phyloP scores from a whole-genome alignment of 805 yeast species.

The Debaryomyces maramus region DNA sequence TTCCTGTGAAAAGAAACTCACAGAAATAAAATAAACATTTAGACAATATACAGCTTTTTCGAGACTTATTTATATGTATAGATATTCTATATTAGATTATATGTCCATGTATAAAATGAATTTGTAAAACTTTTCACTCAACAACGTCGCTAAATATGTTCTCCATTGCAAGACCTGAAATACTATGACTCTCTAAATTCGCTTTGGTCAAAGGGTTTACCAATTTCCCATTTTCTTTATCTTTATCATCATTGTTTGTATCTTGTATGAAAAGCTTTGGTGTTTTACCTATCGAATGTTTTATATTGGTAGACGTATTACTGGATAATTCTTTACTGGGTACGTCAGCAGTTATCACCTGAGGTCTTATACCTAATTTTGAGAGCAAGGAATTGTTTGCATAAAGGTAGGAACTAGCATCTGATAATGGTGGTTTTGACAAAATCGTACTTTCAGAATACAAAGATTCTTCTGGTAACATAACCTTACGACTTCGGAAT shows the following conservation, averaged over 20 bases:
- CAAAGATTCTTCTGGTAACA: slow-evolving; percentile 33
- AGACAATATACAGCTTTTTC: slow-evolving; percentile 1
- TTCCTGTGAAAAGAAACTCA: slow-evolving; percentile 4
- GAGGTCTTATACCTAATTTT: slow-evolving; percentile 42
- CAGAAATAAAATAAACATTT: neutral
- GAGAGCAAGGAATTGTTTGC: slow-evolving; percentile 37
- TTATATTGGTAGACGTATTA: slow-evolving; percentile 7
- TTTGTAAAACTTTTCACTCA: no score
- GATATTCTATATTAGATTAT: no score
- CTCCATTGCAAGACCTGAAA: slow-evolving; percentile 12
- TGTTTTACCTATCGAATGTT: slow-evolving; percentile 6
- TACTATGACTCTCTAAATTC: slow-evolving; percentile 28
- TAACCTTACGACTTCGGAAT: slow-evolving; percentile 23
- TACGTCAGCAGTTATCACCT: slow-evolving; percentile 34
- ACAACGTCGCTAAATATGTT: no score
- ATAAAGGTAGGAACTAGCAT: slow-evolving; percentile 30
- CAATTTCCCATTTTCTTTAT: slow-evolving; percentile 17
- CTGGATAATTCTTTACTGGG: slow-evolving; percentile 16
- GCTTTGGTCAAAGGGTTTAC: slow-evolving; percentile 29
- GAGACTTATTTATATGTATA: neutral
- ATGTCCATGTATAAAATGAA: no score
- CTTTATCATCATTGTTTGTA: slow-evolving; percentile 5
- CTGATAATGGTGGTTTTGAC: slow-evolving; percentile 14
- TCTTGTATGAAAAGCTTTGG: slow-evolving; percentile 7
- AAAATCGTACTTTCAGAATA: slow-evolving; percentile 36